These are phyloP conservation scores for Phoma sp. DNA, from an alignment of 2,329 filamentous ascomycete species.

Conservation along the genomic window DNA sequence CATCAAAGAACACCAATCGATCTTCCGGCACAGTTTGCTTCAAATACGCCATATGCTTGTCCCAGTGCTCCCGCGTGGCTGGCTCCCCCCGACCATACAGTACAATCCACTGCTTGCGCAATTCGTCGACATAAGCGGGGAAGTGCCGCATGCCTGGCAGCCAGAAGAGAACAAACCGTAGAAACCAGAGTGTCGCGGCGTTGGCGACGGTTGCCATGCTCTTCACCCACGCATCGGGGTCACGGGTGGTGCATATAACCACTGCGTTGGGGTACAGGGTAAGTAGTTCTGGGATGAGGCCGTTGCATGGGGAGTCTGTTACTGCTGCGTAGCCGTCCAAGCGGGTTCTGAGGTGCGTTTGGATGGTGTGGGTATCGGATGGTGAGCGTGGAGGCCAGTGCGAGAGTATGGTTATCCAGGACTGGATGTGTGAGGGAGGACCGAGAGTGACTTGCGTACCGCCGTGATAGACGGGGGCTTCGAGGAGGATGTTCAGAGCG, in stretches of 20 bases:
- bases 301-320: neutral
- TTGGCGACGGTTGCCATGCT: neutral
- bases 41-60: neutral
- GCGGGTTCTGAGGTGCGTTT: neutral
- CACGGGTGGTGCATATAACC: neutral
- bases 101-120: slow-evolving; percentile 1
- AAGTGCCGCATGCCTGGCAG: neutral
- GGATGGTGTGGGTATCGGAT: neutral
- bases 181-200: neutral
- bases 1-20: neutral
- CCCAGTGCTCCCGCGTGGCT: neutral
- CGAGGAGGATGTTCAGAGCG: slow-evolving; percentile 1
- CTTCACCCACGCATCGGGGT: neutral
- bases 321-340: slow-evolving; percentile 1
- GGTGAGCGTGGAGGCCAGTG: neutral
- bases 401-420: neutral
- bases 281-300: neutral
- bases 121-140: neutral
- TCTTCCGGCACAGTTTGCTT: neutral
- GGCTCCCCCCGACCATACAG: neutral
- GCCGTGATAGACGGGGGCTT: slow-evolving; percentile 1
- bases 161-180: neutral
- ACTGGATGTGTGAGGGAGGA: slow-evolving; percentile 1
- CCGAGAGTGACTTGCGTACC: neutral
- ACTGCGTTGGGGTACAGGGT: neutral